Base-by-base conservation (phyloP, 1,139 yeast species). In the Kurtzmaniella quercitrusa region DNA sequence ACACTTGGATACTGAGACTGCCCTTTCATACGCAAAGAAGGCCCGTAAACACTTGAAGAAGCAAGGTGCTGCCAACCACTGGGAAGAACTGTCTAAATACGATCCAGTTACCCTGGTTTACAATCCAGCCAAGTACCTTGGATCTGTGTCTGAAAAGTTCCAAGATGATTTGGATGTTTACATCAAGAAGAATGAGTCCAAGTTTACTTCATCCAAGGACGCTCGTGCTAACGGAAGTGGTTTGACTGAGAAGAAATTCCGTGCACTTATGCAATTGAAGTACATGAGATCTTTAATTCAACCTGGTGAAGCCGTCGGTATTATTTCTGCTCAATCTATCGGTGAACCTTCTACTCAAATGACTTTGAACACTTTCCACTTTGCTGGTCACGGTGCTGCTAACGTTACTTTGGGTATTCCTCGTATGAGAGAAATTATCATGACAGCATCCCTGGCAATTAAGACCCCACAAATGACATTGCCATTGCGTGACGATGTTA, bases 341-440 rank as follows among this genome's bases (percentile, higher is more conserved):
- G 99, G 99, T 70, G 99, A 94, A 68, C 99, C 99, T 41, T 89
- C 98, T 3, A 94, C 99, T 5, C 99, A 94, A 73, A 94, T 94
- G 99, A 94, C 99, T 17, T 79, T 94, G 60, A 94, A 94, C 66
- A 94, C 99, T 43, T 94, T 94, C 95, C 99, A 94, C 74, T 94
- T 94, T 60, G 99, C 99, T 55, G 99, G 99, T 64, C 98, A 94
- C 71, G 99, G 99, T 80, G 99, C 98, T 46, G 98, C 98, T 40
- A 94, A 94, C 67, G 99, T 94, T 53, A 94, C 99, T 1, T 78
- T 94, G 60, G 99, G 99, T 85, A 94, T 94, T 61, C 99, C 99
- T 40, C 96, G 99, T 81, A 84, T 94, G 91, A 85, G 99, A 80
- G 99, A 94, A 79, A 94, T 94, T 61, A 91, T 94, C 61, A 94